These are phyloP conservation scores for Rhizophagus sp. DNA, from an alignment of 192 early-diverging fungal species.

Conservation along the genomic window DNA sequence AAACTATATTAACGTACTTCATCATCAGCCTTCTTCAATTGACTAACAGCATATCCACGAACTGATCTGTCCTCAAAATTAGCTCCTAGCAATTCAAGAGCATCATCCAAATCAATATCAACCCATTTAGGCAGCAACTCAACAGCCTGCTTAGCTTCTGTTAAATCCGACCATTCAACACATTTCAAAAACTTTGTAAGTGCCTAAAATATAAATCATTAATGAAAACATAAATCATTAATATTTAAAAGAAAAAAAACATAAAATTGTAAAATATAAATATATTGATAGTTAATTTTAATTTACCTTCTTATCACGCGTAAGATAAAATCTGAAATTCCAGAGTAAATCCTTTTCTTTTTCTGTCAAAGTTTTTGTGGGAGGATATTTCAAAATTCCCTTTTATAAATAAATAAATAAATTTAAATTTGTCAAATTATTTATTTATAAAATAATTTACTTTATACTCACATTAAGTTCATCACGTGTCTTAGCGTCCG, in stretches of 20 bases:
- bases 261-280: background rate
- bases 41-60: constrained; percentile 83
- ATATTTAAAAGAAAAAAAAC: background rate
- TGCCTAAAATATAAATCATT: constrained; percentile 54
- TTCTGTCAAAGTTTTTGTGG: constrained; percentile 77
- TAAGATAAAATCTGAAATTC: constrained; percentile 97
- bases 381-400: constrained; percentile 91
- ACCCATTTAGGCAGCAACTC: constrained; percentile 88
- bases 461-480: constrained; percentile 78
- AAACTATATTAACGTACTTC: constrained; percentile 56
- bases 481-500: constrained; percentile 93
- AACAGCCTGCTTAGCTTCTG: constrained; percentile 90
- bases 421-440: background rate
- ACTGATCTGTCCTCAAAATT: constrained; percentile 85
- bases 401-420: constrained; percentile 33
- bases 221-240: background rate
- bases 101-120: constrained; percentile 93
- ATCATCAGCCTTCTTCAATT: constrained; percentile 87
- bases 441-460: background rate
- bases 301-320: constrained; percentile 83
- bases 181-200: constrained; percentile 98
- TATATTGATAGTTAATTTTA: background rate
- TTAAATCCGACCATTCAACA: constrained; percentile 91
- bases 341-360: constrained; percentile 96
- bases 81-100: constrained; percentile 88